A percentile compares a stretch with the other conserved stretches of the same genome.
Evolutionary conservation across 495 filamentous ascomycete genomes (phyloP).

Genomic region (Choiromyces venosus): DNA sequence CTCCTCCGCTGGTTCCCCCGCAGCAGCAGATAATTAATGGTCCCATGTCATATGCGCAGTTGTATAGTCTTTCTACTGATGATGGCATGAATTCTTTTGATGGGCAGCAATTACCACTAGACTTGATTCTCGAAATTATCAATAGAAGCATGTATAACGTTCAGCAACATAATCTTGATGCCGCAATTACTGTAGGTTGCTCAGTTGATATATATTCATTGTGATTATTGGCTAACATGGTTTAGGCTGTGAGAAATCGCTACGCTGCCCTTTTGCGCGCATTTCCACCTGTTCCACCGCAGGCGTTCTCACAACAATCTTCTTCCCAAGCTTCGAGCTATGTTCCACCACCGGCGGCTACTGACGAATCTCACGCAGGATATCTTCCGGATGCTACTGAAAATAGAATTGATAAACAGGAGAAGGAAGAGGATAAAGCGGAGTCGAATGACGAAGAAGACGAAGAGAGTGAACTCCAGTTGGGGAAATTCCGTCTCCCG

Average conservation of each 20-base stretch:
- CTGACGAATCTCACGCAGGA: slow-evolving; percentile 13
- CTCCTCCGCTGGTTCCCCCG: slow-evolving; percentile 48
- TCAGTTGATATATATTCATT: background rate
- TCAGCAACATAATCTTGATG: slow-evolving; percentile 49
- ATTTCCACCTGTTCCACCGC: slow-evolving; percentile 8
- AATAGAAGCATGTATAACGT: slow-evolving; percentile 46
- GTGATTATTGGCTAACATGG: slow-evolving; percentile 11
- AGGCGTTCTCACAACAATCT: slow-evolving; percentile 7
- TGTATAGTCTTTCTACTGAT: slow-evolving; percentile 80
- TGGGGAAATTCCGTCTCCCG: slow-evolving; percentile 62
- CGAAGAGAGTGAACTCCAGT: slow-evolving; percentile 37
- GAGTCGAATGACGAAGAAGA: slow-evolving; percentile 35
- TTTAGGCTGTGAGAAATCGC: slow-evolving; percentile 36
- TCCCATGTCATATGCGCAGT: slow-evolving; percentile 65
- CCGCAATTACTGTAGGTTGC: slow-evolving; percentile 37
- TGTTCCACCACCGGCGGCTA: background rate
- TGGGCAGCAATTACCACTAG: slow-evolving; percentile 66
- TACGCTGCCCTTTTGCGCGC: slow-evolving; percentile 27
- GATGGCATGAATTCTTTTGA: slow-evolving; percentile 69
- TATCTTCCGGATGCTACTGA: background rate
- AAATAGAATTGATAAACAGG: slow-evolving; percentile 17
- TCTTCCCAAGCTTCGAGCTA: slow-evolving; percentile 10
- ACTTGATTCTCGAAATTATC: slow-evolving; percentile 69
- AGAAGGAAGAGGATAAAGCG: slow-evolving; percentile 22
- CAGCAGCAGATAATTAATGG: slow-evolving; percentile 61